Conservation (phyloP, 306 rosid genomes). For the Phaseolus lunatus region DNA sequence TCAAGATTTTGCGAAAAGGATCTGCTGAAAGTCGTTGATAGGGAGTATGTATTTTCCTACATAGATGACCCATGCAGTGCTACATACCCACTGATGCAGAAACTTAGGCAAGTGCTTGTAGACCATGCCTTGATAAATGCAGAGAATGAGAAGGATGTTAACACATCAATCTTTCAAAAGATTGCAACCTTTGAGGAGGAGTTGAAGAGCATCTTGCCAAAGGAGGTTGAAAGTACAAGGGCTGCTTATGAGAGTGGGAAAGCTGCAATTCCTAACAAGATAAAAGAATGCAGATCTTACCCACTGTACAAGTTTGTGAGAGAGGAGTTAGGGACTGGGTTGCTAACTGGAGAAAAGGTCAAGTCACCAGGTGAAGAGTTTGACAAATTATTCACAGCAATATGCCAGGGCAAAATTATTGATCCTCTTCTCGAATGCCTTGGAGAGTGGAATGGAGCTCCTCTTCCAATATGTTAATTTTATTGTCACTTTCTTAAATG, state of each 20-base stretch:
- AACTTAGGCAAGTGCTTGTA: constrained; percentile 72
- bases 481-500: not conserved
- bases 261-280: constrained; percentile 61
- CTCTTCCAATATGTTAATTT: constrained; percentile 74
- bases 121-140: constrained; percentile 74
- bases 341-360: constrained; percentile 72
- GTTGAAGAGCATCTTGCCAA: constrained; percentile 64
- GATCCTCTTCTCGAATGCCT: constrained; percentile 84
- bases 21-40: constrained; percentile 74
- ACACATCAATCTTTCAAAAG: constrained; percentile 87
- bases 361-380: constrained; percentile 84
- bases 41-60: constrained; percentile 72
- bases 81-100: constrained; percentile 81
- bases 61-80: constrained; percentile 76
- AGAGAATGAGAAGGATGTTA: constrained; percentile 63
- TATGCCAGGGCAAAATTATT: constrained; percentile 76
- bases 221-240: constrained; percentile 78
- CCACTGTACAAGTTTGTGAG: constrained; percentile 87
- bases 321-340: constrained; percentile 60
- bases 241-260: constrained; percentile 65
- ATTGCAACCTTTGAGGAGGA: constrained; percentile 77
- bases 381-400: constrained; percentile 74
- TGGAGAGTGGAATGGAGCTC: constrained; percentile 81
- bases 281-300: constrained; percentile 77
- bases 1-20: constrained; percentile 85